Base-by-base conservation (phyloP, 1,139 yeast species). In the Diutina siamensis region DNA sequence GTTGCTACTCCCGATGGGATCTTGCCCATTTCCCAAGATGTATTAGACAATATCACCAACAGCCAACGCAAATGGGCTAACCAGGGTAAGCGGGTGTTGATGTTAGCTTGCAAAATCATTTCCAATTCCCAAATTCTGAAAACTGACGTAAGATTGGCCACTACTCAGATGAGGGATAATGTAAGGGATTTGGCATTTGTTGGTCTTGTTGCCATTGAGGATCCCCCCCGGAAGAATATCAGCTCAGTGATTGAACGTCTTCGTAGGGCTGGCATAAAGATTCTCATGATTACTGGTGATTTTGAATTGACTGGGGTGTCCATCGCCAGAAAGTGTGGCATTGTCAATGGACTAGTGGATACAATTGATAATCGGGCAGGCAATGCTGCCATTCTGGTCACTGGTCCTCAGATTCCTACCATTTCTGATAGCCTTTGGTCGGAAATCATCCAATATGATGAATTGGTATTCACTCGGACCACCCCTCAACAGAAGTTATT, bases 251-350 rank as follows among this genome's bases (percentile, higher is more conserved):
- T 72, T 44, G 48, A 54, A 2, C 61, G 58, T 2, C 62, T 72
- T 44, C 63, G 71, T 48, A 57, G 56, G n/a, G 79, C 79, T 20
- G 78, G 79, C 19, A 65, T 74, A 44, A 70, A 70, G 45, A 60
- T 71, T 21, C 64, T 69, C 19, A 74, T 74, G 79, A 72, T 74
- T 34, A 74, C 80, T 27, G 80, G 80, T 46, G 80, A 74, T 54
- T 72, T 67, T 52, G 73, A 69, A 50, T 57, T 71, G 32, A 74
- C 80, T n/a, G 80, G 77, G 4, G 61, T 67, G 42, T 68, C 77
- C 2, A 74, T 75, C 55, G 78, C 77, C 12, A 61, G 63, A 44
- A 66, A 67, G 49, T 64, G 71, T 55, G 73, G 73, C n/a, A 69
- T 72, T 44, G 51, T 70, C 19, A 58, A 68, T 25, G 57, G 52